Percentiles rank a stretch among this genome's conserved stretches.
phyloP scores from a whole-genome alignment of 2,329 filamentous ascomycete genomes.

The Onygena corvina region DNA sequence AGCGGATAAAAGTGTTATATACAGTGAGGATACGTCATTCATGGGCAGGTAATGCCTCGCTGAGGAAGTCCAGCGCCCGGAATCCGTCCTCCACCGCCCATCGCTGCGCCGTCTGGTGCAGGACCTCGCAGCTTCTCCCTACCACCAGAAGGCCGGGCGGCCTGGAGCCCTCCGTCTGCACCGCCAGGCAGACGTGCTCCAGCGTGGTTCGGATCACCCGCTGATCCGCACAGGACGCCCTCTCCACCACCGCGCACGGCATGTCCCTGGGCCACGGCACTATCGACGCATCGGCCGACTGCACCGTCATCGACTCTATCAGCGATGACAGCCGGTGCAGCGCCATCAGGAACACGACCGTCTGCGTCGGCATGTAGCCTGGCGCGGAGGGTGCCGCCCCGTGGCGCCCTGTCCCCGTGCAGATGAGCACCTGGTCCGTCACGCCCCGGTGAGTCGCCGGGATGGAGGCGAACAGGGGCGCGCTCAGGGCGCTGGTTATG shows the following conservation, averaged over 20 bases:
- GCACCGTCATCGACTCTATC: constrained; percentile 53
- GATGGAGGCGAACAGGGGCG: constrained; percentile 76
- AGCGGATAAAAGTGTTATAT: no score
- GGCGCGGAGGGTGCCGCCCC: constrained; percentile 73
- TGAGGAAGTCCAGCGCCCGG: constrained; percentile 50
- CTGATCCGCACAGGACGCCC: constrained; percentile 89
- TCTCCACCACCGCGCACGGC: constrained; percentile 84
- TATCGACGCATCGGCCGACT: constrained; percentile 15
- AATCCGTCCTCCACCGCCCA: constrained; percentile 89
- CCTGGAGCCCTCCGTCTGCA: constrained; percentile 78
- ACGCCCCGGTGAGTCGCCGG: constrained; percentile 81
- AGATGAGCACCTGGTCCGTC: constrained; percentile 87
- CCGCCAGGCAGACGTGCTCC: constrained; percentile 62
- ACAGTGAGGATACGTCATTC: no score
- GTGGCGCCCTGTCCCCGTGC: constrained; percentile 88
- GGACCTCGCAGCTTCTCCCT: constrained; percentile 67
- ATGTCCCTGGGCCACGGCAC: constrained; percentile 58
- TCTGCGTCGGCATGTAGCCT: constrained; percentile 61
- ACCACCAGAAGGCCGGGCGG: constrained; percentile 83
- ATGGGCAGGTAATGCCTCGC: no score
- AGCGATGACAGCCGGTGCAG: constrained; percentile 70
- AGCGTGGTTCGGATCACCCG: constrained; percentile 81
- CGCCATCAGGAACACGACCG: constrained; percentile 90
- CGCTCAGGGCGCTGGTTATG: constrained; percentile 76
- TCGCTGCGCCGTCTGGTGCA: constrained; percentile 51